Evolutionary conservation across 2,329 filamentous ascomycete species (phyloP).

Genomic region (Pseudogymnoascus pannorum): DNA sequence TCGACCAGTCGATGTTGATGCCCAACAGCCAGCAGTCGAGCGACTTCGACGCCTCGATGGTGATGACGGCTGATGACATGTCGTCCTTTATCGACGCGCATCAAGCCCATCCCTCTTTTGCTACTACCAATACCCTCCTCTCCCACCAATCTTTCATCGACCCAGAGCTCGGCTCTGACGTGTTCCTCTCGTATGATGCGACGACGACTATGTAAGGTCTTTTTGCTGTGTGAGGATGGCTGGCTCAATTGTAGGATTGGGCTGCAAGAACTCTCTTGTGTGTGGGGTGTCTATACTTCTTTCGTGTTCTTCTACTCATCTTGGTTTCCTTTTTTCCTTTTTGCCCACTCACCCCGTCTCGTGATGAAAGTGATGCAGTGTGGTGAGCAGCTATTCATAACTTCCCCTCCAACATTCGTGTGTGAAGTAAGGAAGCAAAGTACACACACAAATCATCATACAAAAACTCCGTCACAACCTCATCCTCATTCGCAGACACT

Average conservation of each 20-base stretch:
- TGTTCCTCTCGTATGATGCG: not conserved
- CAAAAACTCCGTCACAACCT: not conserved
- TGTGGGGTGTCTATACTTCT: too few relatives aligned
- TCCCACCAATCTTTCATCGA: not conserved
- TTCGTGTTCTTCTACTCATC: not conserved
- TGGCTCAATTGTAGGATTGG: conserved; percentile 10
- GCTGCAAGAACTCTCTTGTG: too few relatives aligned
- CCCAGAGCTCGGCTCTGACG: not conserved
- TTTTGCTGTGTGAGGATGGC: not conserved
- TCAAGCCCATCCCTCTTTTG: not conserved
- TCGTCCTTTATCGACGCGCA: not conserved
- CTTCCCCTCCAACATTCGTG: not conserved
- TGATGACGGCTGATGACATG: not conserved
- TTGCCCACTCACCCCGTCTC: not conserved
- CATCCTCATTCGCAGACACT: not conserved
- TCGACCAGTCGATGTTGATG: not conserved
- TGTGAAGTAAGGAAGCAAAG: not conserved
- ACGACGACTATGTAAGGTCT: not conserved
- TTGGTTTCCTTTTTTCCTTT: conserved; percentile 9
- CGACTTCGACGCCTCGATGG: not conserved
- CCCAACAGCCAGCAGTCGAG: not conserved
- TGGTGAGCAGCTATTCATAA: not conserved
- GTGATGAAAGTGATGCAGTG: not conserved
- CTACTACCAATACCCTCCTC: not conserved
- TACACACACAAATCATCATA: not conserved